A percentile compares a stretch with the other conserved stretches of the same genome.
phyloP scores from a whole-genome alignment of 176 grass and related monocot genomes.

The Triticum timopheevii region DNA sequence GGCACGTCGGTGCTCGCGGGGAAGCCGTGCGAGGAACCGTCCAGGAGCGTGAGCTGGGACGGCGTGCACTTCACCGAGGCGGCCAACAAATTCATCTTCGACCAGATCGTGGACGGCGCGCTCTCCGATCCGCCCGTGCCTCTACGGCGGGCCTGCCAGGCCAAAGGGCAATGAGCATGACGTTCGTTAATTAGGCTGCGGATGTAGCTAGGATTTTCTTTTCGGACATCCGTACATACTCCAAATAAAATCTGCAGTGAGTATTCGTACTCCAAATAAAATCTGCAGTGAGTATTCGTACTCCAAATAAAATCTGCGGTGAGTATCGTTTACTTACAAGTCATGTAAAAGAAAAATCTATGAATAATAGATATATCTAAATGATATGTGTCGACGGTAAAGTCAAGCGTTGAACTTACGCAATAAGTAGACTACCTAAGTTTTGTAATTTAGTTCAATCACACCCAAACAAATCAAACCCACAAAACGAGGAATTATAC shows the following conservation, averaged over 20 bases:
- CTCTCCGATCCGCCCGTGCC: conserved; percentile 47
- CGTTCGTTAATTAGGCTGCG: background rate
- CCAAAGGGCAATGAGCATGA: conserved; percentile 21
- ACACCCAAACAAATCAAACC: too few relatives aligned
- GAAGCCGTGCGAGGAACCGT: conserved; percentile 57
- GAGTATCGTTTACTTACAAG: too few relatives aligned
- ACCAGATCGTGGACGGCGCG: conserved; percentile 43
- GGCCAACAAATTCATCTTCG: conserved; percentile 81
- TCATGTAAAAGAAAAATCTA: too few relatives aligned
- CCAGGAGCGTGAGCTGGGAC: conserved; percentile 81
- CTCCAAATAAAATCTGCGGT: background rate
- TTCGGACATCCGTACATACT: too few relatives aligned
- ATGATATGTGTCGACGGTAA: too few relatives aligned
- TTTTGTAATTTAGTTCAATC: too few relatives aligned
- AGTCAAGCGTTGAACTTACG: too few relatives aligned
- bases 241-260: too few relatives aligned
- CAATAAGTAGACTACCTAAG: too few relatives aligned
- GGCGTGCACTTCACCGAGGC: conserved; percentile 88
- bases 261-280: background rate
- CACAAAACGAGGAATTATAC: too few relatives aligned
- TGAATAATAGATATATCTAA: too few relatives aligned
- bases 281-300: too few relatives aligned
- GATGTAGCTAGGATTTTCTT: background rate
- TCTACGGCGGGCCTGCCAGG: conserved; percentile 46
- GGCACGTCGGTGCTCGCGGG: conserved; percentile 57